Evolutionary conservation across 2,329 filamentous ascomycete species (phyloP), one percentile per base, ranked within the genome.

Genomic region (Monilinia fructicola): DNA sequence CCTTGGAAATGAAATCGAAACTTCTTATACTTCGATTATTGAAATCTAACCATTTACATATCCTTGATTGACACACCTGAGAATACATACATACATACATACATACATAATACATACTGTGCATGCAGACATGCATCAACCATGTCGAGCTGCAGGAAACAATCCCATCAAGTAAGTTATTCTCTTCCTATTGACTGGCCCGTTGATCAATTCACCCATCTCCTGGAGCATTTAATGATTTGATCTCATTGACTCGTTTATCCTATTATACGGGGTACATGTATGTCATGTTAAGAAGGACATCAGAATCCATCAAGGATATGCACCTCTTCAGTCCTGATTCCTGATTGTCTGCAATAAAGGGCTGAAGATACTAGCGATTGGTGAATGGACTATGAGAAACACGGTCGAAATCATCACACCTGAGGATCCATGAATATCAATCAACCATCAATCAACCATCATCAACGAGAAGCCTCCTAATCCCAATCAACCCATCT

Each of bases 111-210:
- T 6, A 35, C 31, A 35, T 5, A 35, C 31, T n/a, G 2, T 48
- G 48, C 42, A 42, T 59, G 42, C 55, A 59, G 46, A 35, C 60
- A 64, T 55, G 60, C 60, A 64, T 64, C 12, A 44, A 26, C 60
- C 60, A 28, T 42, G 60, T 44, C 50, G 4, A 26, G 35, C 53
- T 28, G 23, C 60, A 55, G 60, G 60, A 63, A 31, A 64, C 50
- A 55, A 63, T 54, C 21, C 60, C 48, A 31, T 53, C 59, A 28
- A 26, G 16, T 44, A 35, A 35, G 9, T 44, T 44, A 44, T 58
- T 58, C 28, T 23, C 52, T 28, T 26, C 35, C 52, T 52, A 28
- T 42, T 42, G 50, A 63, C 26, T 63, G 60, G 50, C 4, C 21
- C 12, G 10, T n/a, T 10, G 60, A 14, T 52, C 60, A 11, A n/a